A percentile compares a stretch with the other conserved stretches of the same genome.
Conservation (phyloP, 805 yeast species). For the Ogataea nakhonphanomensis region DNA sequence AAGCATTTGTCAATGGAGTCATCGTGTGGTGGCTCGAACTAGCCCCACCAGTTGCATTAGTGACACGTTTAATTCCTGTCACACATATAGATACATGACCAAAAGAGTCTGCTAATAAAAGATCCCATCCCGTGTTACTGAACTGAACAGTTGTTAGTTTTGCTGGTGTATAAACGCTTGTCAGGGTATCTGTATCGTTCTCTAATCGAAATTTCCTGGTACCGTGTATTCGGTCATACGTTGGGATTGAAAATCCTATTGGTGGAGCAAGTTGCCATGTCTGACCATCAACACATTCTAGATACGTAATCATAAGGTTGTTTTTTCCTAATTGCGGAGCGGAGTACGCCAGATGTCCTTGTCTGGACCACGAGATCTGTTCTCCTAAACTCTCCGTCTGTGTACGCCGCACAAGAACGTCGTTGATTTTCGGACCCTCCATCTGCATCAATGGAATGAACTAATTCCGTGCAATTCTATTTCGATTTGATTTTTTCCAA, state of each 20-base stretch:
- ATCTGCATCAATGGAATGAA: not conserved
- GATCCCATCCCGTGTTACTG: conserved; percentile 76
- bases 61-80: conserved; percentile 43
- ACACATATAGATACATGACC: conserved; percentile 63
- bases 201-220: conserved; percentile 21
- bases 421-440: conserved; percentile 16
- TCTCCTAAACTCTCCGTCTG: conserved; percentile 15
- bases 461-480: not conserved
- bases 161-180: conserved; percentile 23
- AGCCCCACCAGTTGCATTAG: conserved; percentile 17
- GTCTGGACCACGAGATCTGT: conserved; percentile 70
- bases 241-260: conserved; percentile 30
- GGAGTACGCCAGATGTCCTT: conserved; percentile 77
- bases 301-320: conserved; percentile 56
- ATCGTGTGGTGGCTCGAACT: conserved; percentile 16
- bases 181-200: conserved; percentile 19
- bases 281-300: conserved; percentile 72
- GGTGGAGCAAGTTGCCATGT: conserved; percentile 75
- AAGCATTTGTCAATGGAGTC: conserved; percentile 22
- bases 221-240: conserved; percentile 13
- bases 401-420: conserved; percentile 23
- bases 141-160: conserved; percentile 49
- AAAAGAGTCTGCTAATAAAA: conserved; percentile 70
- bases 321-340: conserved; percentile 28
- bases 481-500: not conserved